Percentiles rank a stretch among this genome's conserved stretches.
Evolutionary conservation across 305 asterid species (phyloP).

Genomic region (Fraxinus latifolia): DNA sequence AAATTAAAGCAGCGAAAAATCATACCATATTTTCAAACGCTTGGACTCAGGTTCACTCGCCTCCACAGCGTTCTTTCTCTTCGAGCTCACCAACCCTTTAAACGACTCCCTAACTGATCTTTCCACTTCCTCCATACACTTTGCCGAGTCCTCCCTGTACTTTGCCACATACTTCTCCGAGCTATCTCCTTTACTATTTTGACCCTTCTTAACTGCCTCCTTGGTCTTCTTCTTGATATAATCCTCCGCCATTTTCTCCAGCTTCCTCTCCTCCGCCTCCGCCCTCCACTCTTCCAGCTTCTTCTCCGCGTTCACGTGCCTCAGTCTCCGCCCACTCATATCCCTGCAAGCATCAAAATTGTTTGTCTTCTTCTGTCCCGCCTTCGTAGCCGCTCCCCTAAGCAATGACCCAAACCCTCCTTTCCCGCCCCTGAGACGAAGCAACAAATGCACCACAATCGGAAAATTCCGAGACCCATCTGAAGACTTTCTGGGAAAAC

Average conservation of each 20-base stretch:
- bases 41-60: conserved; percentile 44
- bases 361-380: conserved; percentile 94
- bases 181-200: conserved; percentile 44
- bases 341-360: conserved; percentile 96
- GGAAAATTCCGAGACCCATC: conserved; percentile 28
- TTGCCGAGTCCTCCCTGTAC: conserved; percentile 78
- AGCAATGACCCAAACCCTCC: conserved; percentile 94
- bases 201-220: conserved; percentile 56
- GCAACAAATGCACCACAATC: conserved; percentile 37
- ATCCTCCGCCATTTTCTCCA: conserved; percentile 92
- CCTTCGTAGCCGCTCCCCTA: conserved; percentile 94
- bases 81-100: conserved; percentile 41
- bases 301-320: conserved; percentile 98
- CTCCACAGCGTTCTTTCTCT: conserved; percentile 46
- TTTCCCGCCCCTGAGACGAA: conserved; percentile 89
- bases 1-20: not conserved
- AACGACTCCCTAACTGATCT: conserved; percentile 75
- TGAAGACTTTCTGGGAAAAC: not conserved
- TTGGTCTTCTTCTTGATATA: conserved; percentile 69
- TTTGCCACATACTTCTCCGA: conserved; percentile 82
- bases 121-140: conserved; percentile 80
- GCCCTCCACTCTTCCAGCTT: conserved; percentile 89
- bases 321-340: conserved; percentile 91
- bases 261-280: conserved; percentile 71
- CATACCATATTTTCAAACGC: conserved; percentile 79